Evolutionary conservation across 179 eudicot genomes (phyloP), one percentile per base, ranked within the genome.

Genomic region (Gypsophila paniculata): DNA sequence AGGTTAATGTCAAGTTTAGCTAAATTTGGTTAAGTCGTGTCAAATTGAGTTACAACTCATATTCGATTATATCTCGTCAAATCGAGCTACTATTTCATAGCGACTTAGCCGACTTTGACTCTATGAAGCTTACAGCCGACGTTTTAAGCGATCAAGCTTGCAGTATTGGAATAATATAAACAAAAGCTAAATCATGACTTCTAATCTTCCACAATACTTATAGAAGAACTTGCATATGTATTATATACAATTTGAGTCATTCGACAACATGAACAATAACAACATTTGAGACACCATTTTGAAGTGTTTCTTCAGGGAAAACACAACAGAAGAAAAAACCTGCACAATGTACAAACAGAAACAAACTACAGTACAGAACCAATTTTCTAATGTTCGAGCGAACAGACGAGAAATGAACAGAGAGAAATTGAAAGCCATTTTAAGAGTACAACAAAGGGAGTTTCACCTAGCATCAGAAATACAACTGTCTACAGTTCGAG

Each of bases 401-500:
- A 39, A 15, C 17, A 4, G 13, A 36, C 39, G 11, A 51, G 23
- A 46, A 48, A 63, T 14, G 19, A 39, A 26, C 12, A 19, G 48
- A 62, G 70, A 32, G 70, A 69, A 26, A 34, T 8, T 34, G 62
- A 59, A 61, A 38, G 15, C 42, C 65, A 6, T 2, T 62, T 7
- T 10, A 67, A 69, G 15, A 54, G 64, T 62, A 69, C 74, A 63
- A 63, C 46, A 42, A 6, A 2, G 11, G 5, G 32, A 23, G 53
- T 63, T 52, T 42, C 39, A 32, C 12, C 61, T 62, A 36, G 34
- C 71, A 54, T 91, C 83, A 91, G 82, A 93, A 85, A 81, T 75
- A 69, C 74, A 93, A 76, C 73, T 84, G 98, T 85, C 69, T 87
- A 76, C 98, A 93, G 68, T 81, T 87, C 0, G 85, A 76, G 23